Base-by-base conservation (phyloP, 192 early-diverging fungal genomes). In the Coemansia sp. region DNA sequence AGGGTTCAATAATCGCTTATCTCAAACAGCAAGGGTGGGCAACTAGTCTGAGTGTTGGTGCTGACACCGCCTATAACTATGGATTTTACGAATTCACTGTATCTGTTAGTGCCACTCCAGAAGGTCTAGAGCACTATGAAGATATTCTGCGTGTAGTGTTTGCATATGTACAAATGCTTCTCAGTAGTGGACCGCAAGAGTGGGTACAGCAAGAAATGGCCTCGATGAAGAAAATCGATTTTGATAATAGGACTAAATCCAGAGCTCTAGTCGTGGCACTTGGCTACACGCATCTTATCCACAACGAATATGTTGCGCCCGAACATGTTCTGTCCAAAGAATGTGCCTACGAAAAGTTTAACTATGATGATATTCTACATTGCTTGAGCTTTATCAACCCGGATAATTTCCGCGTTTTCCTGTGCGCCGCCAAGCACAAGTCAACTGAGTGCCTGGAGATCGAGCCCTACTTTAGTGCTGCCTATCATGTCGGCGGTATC, bases 11-110 rank as follows among this genome's bases (percentile, higher is more conserved):
- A 63, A 73, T 94, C 12, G 88, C 91, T 1, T 77, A 92, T 39
- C 76, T 97, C 33, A 95, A 94, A 71, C 85, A 90, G 49, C 87
- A 90, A 29, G 91, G 93, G 3, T 97, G 95, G 95, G 93, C 92
- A 8, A 87, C 91, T 0, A 15, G 18, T 43, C 33, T 73, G 24
- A 15, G 27, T 40, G 64, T 46, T 3, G 29, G 64, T n/a, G 7
- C 13, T 0, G 2, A 27, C 6, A 36, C 61, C 0, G 16, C 18
- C 8, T 66, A 71, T 57, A 20, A 38, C 34, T 34, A 69, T 11
- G 61, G 64, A 10, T 72, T 78, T 44, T 57, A 65, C 55, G 27
- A 69, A 15, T 68, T 74, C 38, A 24, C 3, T 2, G 38, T 84
- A 8, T 11, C 20, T 1, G 33, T 74, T 2, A 2, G 22, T 15